Evolutionary conservation across 2,329 filamentous ascomycete genomes (phyloP), one percentile per base, ranked within the genome.

Genomic region (Calonectria ilicicola): DNA sequence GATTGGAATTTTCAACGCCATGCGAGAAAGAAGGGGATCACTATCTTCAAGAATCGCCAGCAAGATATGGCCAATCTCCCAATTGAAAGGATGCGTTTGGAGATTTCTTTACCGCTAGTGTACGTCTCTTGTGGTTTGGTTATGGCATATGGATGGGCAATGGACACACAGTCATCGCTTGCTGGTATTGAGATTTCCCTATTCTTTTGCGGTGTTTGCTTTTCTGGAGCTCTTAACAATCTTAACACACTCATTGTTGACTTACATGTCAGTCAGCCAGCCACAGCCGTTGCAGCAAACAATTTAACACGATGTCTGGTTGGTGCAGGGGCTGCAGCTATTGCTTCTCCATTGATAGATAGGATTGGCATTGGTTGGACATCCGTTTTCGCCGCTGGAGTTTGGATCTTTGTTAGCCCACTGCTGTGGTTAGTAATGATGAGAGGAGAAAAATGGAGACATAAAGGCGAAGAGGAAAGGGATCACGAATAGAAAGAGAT

Each of bases 1-100:
- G 69, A 70, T 15, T 63, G 69, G 69, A 70, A 70, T 26, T 70
- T 70, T 26, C 63, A 63, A n/a, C 63, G 69, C 3, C 69, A 70
- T 27, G 69, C 69, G 23, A 70, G 66, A 26, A 67, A 44, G 40
- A 21, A n/a, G 3, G 69, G 69, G 10, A 67, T 70, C 15, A 32
- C 42, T 15, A 70, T 70, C 27, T 17, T 63, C 17, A 63, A 67
- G 51, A 70, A 70, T 17, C 63, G 69, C 53, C 69, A 70, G 35
- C 69, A 70, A n/a, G 21, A 70, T 26, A 56, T 70, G 40, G 35
- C 44, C 32, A n/a, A 17, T 17, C 44, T 70, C 6, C 63, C 63
- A 9, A 66, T 70, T 9, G 69, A 70, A 51, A 60, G 53, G 26
- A 63, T 67, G 49, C 38, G 69, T 6, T n/a, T 70, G 35, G 69